Evolutionary conservation across 148 eudicot species (phyloP), one percentile per base, ranked within the genome.

Genomic region (Arctostaphylos glauca): DNA sequence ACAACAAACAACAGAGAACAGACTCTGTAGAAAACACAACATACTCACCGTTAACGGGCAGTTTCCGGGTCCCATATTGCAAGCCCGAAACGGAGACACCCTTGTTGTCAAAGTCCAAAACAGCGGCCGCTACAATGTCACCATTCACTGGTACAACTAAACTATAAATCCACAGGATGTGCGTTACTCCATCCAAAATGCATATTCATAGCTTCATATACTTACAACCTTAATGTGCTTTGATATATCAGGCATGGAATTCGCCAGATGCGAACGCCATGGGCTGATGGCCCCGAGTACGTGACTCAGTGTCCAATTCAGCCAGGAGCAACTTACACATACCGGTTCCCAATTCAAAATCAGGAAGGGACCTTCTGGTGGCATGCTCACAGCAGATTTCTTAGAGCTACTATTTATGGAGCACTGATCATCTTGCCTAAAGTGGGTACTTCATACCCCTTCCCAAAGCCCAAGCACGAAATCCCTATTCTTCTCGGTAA

Each of bases 331-430:
- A 85, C 85, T 83, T 94, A 92, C 89, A 92, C 92, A 44, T 94
- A 94, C 87, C 72, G 88, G 66, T 94, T 87, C 84, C 88, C 92
- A 2, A 89, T 94, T 12, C 87, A 85, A 81, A 77, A 94, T 13
- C 95, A 91, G 79, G 92, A 94, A 86, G 97, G 97, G 5, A 92
- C 98, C 53, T 80, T 94, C 52, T 91, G 94, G 97, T 94, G 97
- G 97, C 95, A 94, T 80, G 98, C 93, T 77, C 95, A 91, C 74
- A 90, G 93, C 87, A 88, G 87, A 85, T 91, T 94, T 95, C 83
- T 94, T 74, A 85, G 98, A 76, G 95, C 98, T 47, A 94, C 95
- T 49, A 89, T 91, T 6, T 91, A 88, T 47, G 95, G 94, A 52
- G 94, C 95, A 77, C 82, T 94, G 7, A 81, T 94, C 54, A 90